These are phyloP conservation scores for Pinus albicaulis DNA, from an alignment of 75 land plant genomes.

Conservation along the genomic window DNA sequence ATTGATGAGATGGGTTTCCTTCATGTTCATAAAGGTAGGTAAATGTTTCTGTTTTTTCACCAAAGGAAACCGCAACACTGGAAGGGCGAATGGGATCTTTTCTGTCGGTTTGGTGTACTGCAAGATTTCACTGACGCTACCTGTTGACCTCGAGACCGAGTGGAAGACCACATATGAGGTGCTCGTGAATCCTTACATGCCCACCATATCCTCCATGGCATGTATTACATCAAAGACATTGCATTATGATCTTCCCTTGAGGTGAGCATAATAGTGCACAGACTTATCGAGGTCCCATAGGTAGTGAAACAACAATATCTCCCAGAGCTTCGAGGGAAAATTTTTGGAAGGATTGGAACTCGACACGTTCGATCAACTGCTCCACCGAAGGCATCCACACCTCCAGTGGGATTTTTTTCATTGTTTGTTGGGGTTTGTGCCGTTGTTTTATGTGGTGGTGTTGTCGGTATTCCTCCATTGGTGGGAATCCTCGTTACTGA, in stretches of 20 bases:
- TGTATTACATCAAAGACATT: constrained; percentile 72
- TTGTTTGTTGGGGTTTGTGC: not conserved
- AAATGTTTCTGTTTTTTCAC: constrained; percentile 21
- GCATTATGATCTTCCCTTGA: constrained; percentile 63
- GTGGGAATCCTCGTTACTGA: no score
- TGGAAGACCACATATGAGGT: constrained; percentile 25
- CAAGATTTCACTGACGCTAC: constrained; percentile 49
- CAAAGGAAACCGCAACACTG: constrained; percentile 69
- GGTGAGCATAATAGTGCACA: constrained; percentile 55
- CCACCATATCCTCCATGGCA: constrained; percentile 86
- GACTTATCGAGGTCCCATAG: constrained; percentile 57
- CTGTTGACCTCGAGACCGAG: constrained; percentile 36
- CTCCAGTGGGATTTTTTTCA: not conserved
- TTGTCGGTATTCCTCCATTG: not conserved
- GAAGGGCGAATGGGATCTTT: constrained; percentile 66
- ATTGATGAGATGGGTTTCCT: constrained; percentile 43
- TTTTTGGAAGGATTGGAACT: constrained; percentile 63
- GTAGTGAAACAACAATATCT: constrained; percentile 65
- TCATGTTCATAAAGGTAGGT: constrained; percentile 56
- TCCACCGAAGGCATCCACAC: constrained; percentile 54
- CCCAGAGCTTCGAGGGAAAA: constrained; percentile 70
- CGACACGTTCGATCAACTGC: constrained; percentile 58
- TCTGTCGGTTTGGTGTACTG: constrained; percentile 45
- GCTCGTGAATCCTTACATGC: constrained; percentile 42
- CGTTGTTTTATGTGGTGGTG: not conserved